Percentiles rank a stretch among this genome's conserved stretches.
phyloP scores from a whole-genome alignment of 2,329 filamentous ascomycete genomes.

The Pestalotiopsis fici region DNA sequence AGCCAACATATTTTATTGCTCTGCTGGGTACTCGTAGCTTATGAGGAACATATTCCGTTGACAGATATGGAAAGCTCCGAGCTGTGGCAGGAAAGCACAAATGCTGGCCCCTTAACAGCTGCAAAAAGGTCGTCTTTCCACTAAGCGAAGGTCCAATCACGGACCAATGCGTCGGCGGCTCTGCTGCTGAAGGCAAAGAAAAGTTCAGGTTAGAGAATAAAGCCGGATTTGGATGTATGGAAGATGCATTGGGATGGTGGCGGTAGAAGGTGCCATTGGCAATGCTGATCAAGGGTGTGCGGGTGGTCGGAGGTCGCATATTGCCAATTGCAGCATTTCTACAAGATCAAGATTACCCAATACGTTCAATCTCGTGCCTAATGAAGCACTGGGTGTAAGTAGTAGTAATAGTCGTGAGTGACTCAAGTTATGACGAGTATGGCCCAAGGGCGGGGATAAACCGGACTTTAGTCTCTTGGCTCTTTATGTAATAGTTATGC shows the following conservation, averaged over 20 bases:
- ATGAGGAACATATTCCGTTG: constrained; percentile 58
- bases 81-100: constrained; percentile 75
- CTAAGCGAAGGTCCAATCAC: constrained; percentile 78
- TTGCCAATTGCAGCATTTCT: constrained; percentile 25
- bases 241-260: constrained; percentile 61
- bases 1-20: constrained; percentile 89
- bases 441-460: constrained; percentile 1
- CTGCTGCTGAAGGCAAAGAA: constrained; percentile 60
- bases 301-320: constrained; percentile 37
- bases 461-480: not conserved
- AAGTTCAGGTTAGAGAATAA: constrained; percentile 75
- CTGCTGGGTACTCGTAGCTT: constrained; percentile 59
- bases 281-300: constrained; percentile 69
- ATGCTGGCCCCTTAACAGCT: constrained; percentile 75
- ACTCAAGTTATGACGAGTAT: not conserved
- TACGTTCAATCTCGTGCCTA: not conserved
- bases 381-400: not conserved
- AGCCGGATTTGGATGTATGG: constrained; percentile 62
- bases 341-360: not conserved
- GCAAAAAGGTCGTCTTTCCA: constrained; percentile 80
- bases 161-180: constrained; percentile 70
- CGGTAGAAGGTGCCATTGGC: constrained; percentile 82
- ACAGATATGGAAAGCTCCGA: constrained; percentile 77
- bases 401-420: not conserved
- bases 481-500: not conserved